phyloP scores from a whole-genome alignment of 495 filamentous ascomycete genomes.

The Parathielavia appendiculata region DNA sequence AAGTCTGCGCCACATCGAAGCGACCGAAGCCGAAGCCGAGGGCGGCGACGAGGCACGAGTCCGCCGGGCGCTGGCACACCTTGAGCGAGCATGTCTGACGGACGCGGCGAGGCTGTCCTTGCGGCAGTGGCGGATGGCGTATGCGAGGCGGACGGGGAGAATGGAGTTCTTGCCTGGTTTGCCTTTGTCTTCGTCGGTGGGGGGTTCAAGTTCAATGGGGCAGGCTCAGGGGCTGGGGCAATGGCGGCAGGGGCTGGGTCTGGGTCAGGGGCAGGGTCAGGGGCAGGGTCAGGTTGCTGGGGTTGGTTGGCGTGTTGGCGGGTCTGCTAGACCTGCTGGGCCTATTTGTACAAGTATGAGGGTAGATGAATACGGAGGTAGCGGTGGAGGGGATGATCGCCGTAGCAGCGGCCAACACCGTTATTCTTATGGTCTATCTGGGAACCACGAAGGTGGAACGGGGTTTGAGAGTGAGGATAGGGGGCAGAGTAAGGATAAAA shows the following conservation, averaged over 20 bases:
- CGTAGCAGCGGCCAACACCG: no score
- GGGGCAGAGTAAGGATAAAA: background rate
- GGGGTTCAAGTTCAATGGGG: no score
- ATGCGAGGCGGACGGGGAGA: conserved; percentile 32
- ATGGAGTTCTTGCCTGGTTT: conserved; percentile 23
- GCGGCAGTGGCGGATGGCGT: conserved; percentile 41
- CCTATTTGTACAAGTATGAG: no score
- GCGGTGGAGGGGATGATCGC: no score
- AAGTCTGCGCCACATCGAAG: background rate
- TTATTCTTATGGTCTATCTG: no score
- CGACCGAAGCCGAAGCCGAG: background rate
- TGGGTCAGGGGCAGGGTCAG: background rate
- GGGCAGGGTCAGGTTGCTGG: no score
- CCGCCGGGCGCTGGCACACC: conserved; percentile 44
- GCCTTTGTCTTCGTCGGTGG: background rate
- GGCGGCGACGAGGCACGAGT: conserved; percentile 39
- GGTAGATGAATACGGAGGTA: no score
- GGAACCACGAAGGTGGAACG: no score
- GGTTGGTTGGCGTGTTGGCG: no score
- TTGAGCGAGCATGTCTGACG: conserved; percentile 46
- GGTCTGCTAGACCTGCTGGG: no score
- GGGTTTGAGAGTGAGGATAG: no score
- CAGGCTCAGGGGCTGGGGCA: background rate
- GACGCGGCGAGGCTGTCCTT: conserved; percentile 47
- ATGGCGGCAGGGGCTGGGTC: background rate